A percentile compares a stretch with the other conserved stretches of the same genome.
Conservation (phyloP, 176 grass and related monocot species). For the Themeda triandra region DNA sequence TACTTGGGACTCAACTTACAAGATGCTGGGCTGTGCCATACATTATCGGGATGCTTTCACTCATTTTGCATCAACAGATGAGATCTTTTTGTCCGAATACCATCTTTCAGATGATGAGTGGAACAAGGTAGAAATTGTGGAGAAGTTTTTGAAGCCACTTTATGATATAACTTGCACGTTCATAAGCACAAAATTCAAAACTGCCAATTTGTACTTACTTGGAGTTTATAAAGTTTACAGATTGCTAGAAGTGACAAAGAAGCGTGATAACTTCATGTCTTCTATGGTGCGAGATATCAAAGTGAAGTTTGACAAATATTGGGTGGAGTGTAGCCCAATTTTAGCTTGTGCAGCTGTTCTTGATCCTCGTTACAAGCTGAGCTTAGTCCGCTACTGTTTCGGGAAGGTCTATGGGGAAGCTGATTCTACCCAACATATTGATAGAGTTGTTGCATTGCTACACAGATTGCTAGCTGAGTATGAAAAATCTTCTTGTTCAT, state of each 20-base stretch:
- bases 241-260: constrained; percentile 14
- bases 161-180: constrained; percentile 30
- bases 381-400: constrained; percentile 24
- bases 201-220: constrained; percentile 30
- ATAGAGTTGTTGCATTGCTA: constrained; percentile 18
- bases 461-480: constrained; percentile 4
- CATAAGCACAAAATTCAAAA: neutral
- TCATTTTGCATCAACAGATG: constrained; percentile 27
- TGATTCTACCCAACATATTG: constrained; percentile 2
- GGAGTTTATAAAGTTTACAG: constrained; percentile 27
- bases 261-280: constrained; percentile 20
- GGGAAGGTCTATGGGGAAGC: constrained; percentile 13
- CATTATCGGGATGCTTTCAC: constrained; percentile 20
- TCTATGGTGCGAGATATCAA: constrained; percentile 20
- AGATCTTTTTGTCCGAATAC: neutral
- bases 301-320: constrained; percentile 28
- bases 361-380: constrained; percentile 37
- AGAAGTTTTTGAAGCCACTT: constrained; percentile 28
- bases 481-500: neutral
- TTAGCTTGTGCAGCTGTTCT: constrained; percentile 20
- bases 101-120: constrained; percentile 23
- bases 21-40: constrained; percentile 14
- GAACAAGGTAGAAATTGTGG: constrained; percentile 6
- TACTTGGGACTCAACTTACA: constrained; percentile 29
- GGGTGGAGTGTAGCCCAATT: neutral